Base-by-base conservation (phyloP, 2,329 filamentous ascomycete genomes). In the Cyphellophora europaea region DNA sequence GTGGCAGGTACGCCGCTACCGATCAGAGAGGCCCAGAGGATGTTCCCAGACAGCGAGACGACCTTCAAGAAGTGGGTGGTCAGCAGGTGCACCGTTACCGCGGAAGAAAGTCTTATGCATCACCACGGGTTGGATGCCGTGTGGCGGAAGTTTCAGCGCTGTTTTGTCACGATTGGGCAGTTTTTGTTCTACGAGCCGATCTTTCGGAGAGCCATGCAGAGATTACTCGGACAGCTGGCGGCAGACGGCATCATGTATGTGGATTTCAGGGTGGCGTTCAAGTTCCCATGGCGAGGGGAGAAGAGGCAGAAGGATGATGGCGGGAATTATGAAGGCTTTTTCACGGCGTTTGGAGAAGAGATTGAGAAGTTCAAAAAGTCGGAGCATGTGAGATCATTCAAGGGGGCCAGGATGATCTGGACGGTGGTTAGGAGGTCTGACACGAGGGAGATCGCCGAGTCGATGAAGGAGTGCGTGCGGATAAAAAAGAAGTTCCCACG, bases 181-280 rank as follows among this genome's bases (percentile, higher is more conserved):
- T 72, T 94, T 33, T 69, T 94, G 32, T 83, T 82, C 59, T 94
- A 95, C 59, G 89, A 95, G 59, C 88, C 88, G 11, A 84, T 96
- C 43, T 89, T 84, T 61, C 76, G 86, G 15, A 66, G 67, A 12
- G 93, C 86, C 51, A 62, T 95, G 41, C 75, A 72, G 17, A 71
- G 74, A 14, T 68, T 95, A 49, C 74, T 93, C 57, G 64, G 64
- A 32, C 70, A 79, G 31, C 66, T 95, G 14, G 67, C 79, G n/a
- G 74, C 74, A 3, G 89, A 98, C 54, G 86, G 87, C 4, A 75
- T 95, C 18, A 77, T 70, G 50, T 96, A 86, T 71, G 82, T 82
- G 11, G 91, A 96, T 54, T 63, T 95, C 41, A 72, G 86, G 33
- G 73, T 82, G 35, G 79, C 77, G 0, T 93, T 93, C 67, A 68